Evolutionary conservation across 768 basidiomycete genomes (phyloP), one percentile per base, ranked within the genome.

Genomic region (Kwoniella europaea): DNA sequence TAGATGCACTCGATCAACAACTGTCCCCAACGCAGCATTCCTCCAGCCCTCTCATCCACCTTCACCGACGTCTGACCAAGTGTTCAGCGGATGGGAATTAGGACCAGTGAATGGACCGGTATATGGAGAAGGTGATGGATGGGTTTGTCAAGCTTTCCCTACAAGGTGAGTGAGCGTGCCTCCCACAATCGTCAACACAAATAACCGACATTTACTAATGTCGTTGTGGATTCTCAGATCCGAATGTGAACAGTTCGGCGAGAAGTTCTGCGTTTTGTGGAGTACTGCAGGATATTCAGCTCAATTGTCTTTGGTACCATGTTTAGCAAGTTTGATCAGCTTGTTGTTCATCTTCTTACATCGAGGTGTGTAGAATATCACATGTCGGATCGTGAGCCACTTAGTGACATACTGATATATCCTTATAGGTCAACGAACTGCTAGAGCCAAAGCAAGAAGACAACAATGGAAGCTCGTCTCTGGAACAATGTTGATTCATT

Each of bases 381-480:
- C 18, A 10, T 16, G 2, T 20, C 0, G 35, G 0, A 0, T 35
- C 1, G 35, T 0, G 35, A 7, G 0, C 0, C 0, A 35, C 5
- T 35, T 0, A 35, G 35, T 35, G 35, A 35, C 7, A 35, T 13
- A 43, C 0, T 57, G 35, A 41, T 29, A 4, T 12, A n/a, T 42
- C 1, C 2, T 13, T 52, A 1, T 42, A 79, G 78, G 80, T 7
- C 75, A 79, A 22, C 60, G 76, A 24, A 77, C 77, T 13, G 76
- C 76, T 12, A 58, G 82, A 59, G 82, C 81, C 2, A 67, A 74
- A 58, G 76, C 78, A 43, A 56, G 82, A 56, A 46, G 82, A 72
- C 71, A 81, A 43, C 77, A 79, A 43, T 83, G 82, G 82, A 82
- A 81, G 68, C 74, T 83, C 24, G 82, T 83, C 4, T 79, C 79